Conservation (phyloP, 2,329 filamentous ascomycete genomes). For the Trichothecium roseum region DNA sequence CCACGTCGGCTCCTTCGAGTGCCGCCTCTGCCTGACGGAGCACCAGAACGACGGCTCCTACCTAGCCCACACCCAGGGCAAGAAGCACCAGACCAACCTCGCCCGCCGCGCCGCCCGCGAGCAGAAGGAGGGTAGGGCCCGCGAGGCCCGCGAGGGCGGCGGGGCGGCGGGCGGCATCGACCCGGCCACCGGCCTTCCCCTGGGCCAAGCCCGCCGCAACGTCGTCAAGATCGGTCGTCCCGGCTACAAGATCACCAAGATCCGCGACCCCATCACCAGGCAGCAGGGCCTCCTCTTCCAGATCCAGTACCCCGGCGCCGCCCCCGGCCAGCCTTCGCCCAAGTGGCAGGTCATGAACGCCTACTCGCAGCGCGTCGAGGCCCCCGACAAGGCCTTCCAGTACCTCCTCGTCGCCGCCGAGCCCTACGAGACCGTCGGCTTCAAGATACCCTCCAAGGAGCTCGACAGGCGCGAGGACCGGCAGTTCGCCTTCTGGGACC, state of each 20-base stretch:
- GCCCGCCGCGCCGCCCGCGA: constrained; percentile 92
- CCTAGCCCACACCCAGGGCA: constrained; percentile 94
- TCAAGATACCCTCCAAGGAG: constrained; percentile 90
- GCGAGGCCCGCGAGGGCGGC: not conserved
- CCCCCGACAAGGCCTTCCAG: constrained; percentile 88
- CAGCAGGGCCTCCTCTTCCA: constrained; percentile 94
- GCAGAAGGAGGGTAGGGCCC: constrained; percentile 70
- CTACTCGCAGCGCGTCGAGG: constrained; percentile 90
- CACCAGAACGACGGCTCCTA: constrained; percentile 99
- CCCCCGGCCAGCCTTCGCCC: constrained; percentile 55
- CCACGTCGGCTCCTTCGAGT: constrained; percentile 96
- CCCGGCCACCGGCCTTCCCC: constrained; percentile 57
- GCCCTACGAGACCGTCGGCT: constrained; percentile 94
- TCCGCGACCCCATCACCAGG: constrained; percentile 75
- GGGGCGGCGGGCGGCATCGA: constrained; percentile 46
- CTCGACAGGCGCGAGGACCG: constrained; percentile 80
- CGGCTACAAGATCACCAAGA: constrained; percentile 97
- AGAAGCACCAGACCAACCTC: constrained; percentile 98
- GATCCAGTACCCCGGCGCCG: constrained; percentile 88
- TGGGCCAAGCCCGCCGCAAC: constrained; percentile 70
- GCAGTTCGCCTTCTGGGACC: constrained; percentile 93
- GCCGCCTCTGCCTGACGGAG: constrained; percentile 89
- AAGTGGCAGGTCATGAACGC: constrained; percentile 96
- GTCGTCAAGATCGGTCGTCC: constrained; percentile 91
- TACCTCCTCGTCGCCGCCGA: constrained; percentile 92